Conservation (phyloP, 768 basidiomycete genomes). For the Lepiota brunneoincarnata region DNA sequence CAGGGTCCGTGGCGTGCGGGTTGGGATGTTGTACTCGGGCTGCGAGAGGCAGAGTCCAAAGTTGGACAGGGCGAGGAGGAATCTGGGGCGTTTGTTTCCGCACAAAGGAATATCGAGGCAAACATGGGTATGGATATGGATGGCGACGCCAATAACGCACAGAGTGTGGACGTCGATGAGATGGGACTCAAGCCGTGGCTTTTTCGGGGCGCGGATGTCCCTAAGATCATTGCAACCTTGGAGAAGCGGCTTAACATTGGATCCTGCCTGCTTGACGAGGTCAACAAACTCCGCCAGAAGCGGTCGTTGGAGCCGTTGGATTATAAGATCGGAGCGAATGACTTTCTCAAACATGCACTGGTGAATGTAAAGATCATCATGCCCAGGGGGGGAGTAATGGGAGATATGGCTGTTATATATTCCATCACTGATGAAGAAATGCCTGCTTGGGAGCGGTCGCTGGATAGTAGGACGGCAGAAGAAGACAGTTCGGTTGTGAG, state of each 20-base stretch:
- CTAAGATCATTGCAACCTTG: constrained; percentile 41
- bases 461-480: background rate
- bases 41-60: constrained; percentile 18
- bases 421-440: constrained; percentile 53
- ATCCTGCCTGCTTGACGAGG: constrained; percentile 43
- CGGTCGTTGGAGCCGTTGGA: constrained; percentile 43
- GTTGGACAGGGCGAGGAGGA: constrained; percentile 12
- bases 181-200: constrained; percentile 56
- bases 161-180: constrained; percentile 21
- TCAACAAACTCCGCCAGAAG: constrained; percentile 61
- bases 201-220: constrained; percentile 53
- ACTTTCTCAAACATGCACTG: constrained; percentile 58
- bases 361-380: constrained; percentile 64
- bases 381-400: constrained; percentile 66
- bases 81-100: constrained; percentile 42
- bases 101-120: constrained; percentile 49
- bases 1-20: constrained; percentile 74
- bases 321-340: constrained; percentile 29
- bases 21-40: constrained; percentile 70
- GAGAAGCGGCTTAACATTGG: constrained; percentile 37
- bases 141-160: constrained; percentile 7
- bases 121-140: constrained; percentile 19
- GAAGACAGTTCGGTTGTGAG: background rate
- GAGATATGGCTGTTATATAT: constrained; percentile 76
- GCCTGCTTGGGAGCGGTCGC: constrained; percentile 40